Evolutionary conservation across 768 basidiomycete genomes (phyloP), one percentile per base, ranked within the genome.

Genomic region (Trametes cubensis): DNA sequence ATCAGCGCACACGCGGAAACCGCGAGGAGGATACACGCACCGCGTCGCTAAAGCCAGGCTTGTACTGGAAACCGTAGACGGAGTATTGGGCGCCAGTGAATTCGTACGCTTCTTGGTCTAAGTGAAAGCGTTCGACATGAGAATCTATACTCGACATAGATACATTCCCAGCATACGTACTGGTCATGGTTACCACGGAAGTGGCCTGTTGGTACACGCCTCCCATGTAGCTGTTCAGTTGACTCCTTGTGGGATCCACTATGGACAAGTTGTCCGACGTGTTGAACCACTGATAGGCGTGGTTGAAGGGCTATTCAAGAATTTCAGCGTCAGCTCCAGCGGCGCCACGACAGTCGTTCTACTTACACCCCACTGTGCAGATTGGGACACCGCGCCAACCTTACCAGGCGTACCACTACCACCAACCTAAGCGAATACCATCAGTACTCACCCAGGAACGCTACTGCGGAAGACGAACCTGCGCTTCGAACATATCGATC

Each of bases 51-150:
- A 82, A 84, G 11, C 87, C 88, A 71, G 91, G 85, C 61, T 80
- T 75, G 71, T 94, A 95, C 71, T 95, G 90, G 68, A 90, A 92
- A 2, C 89, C 94, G 70, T 92, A 96, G 1, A 83, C 76, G 6
- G 85, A 80, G 69, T 81, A 89, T 68, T 88, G 85, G n/a, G 77
- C 79, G 60, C 77, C 67, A 73, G 74, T 77, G 18, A 63, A 71
- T 70, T 84, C 81, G 70, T 95, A 95, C 71, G 92, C 92, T 26
- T 76, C 71, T 71, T 86, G 87, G 71, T 92, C 87, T 84, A 74
- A 71, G 23, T 51, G 51, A 25, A 15, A 46, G 46, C 23, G 11
- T 11, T 10, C 4, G 34, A 34, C 34, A 34, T 34, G 34, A 34
- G 4, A 10, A 11, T 34, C 10, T 10, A 34, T 10, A 34, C 11